These are phyloP conservation scores for Modicella reniformis DNA, from an alignment of 371 early-diverging fungal species.

Conservation along the genomic window DNA sequence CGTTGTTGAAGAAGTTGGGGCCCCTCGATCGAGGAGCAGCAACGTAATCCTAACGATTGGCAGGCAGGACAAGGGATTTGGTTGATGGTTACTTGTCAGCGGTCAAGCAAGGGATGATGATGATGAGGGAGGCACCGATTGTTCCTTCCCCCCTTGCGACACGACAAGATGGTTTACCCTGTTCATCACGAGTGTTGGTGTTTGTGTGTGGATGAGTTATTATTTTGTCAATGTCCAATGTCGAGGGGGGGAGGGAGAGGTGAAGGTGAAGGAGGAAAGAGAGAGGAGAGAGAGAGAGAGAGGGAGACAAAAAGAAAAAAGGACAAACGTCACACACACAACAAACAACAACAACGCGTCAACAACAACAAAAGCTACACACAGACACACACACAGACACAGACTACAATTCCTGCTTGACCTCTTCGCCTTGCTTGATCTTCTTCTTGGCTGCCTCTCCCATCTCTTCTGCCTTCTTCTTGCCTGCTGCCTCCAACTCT, in stretches of 20 bases:
- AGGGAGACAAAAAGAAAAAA: too few relatives aligned
- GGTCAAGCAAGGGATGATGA: neutral
- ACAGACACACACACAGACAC: too few relatives aligned
- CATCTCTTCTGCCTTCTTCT: conserved; percentile 19
- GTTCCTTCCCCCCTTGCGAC: too few relatives aligned
- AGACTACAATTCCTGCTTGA: conserved; percentile 33
- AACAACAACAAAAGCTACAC: too few relatives aligned
- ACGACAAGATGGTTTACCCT: conserved; percentile 6
- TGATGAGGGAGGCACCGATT: too few relatives aligned
- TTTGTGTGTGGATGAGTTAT: neutral
- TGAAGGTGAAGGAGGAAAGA: neutral
- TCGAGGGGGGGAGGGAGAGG: neutral
- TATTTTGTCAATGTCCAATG: too few relatives aligned
- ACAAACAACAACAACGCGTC: too few relatives aligned
- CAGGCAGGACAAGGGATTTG: neutral
- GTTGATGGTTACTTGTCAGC: neutral
- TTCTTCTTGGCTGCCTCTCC: conserved; percentile 15
- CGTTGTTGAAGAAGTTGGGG: conserved; percentile 38
- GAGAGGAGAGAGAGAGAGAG: too few relatives aligned
- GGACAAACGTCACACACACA: too few relatives aligned
- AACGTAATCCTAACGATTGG: conserved; percentile 19
- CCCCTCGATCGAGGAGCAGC: conserved; percentile 26
- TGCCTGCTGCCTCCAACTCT: neutral
- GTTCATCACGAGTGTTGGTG: conserved; percentile 5
- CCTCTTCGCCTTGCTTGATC: conserved; percentile 11